A percentile compares a stretch with the other conserved stretches of the same genome.
These are phyloP conservation scores for Pisolithus sp. DNA, from an alignment of 768 basidiomycete species.

Conservation along the genomic window DNA sequence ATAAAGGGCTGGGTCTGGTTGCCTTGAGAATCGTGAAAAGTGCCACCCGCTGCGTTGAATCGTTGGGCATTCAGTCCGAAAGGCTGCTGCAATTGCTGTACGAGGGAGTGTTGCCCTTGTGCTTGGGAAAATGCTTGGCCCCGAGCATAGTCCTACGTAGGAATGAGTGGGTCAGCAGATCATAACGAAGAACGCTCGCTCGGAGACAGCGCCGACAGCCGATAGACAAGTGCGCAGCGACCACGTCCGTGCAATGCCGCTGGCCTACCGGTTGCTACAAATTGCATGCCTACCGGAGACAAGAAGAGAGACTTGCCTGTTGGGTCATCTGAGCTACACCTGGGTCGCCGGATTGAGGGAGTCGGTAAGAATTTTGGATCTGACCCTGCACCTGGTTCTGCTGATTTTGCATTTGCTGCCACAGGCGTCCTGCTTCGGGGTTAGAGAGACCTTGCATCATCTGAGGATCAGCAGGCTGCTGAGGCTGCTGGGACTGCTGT, in stretches of 20 bases:
- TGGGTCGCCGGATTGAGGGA: constrained; percentile 37
- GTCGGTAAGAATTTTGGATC: constrained; percentile 37
- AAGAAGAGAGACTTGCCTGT: constrained; percentile 38
- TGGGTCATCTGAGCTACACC: constrained; percentile 33
- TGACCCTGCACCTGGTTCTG: constrained; percentile 35
- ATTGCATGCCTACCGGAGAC: constrained; percentile 6
- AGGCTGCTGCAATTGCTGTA: constrained; percentile 40
- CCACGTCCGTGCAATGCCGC: constrained; percentile 10
- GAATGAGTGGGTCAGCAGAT: constrained; percentile 21
- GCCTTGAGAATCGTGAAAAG: constrained; percentile 33
- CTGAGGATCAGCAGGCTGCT: constrained; percentile 30
- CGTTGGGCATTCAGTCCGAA: constrained; percentile 32
- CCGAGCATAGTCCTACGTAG: constrained; percentile 43
- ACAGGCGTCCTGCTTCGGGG: constrained; percentile 48
- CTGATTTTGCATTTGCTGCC: constrained; percentile 49
- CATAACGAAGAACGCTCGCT: not conserved
- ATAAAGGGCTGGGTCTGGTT: constrained; percentile 26
- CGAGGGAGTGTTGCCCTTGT: constrained; percentile 31
- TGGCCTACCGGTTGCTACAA: constrained; percentile 5
- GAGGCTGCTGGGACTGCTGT: constrained; percentile 41
- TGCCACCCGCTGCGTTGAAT: constrained; percentile 30
- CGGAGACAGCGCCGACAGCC: too few relatives aligned
- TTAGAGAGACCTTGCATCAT: constrained; percentile 38
- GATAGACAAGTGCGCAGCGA: too few relatives aligned
- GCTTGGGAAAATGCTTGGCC: constrained; percentile 35